These are phyloP conservation scores for Candida nanaspora DNA, from an alignment of 805 yeast genomes.

Conservation along the genomic window DNA sequence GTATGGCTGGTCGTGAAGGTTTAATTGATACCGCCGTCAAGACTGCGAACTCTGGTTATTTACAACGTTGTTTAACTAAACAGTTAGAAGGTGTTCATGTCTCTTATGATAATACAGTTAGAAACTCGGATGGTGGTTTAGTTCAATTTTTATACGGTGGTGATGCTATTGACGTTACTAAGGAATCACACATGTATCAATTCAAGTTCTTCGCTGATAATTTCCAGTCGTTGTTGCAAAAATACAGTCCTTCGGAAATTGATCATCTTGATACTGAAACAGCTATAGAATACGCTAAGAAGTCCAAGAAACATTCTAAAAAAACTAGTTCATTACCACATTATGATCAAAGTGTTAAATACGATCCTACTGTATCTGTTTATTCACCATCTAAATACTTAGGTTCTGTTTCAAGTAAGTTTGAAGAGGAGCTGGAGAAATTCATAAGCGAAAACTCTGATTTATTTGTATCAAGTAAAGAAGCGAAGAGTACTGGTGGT, in stretches of 20 bases:
- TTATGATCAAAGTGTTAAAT: slow-evolving; percentile 51
- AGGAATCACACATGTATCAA: slow-evolving; percentile 89
- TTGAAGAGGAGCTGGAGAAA: slow-evolving; percentile 71
- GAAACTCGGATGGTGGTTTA: slow-evolving; percentile 92
- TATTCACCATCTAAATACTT: slow-evolving; percentile 84
- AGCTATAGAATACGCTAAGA: slow-evolving; percentile 77
- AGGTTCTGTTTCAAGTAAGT: slow-evolving; percentile 89
- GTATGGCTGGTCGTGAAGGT: slow-evolving; percentile 99
- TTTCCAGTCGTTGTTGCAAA: slow-evolving; percentile 75
- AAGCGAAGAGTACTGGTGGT: slow-evolving; percentile 36
- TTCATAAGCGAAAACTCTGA: slow-evolving; percentile 52
- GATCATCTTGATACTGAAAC: slow-evolving; percentile 77
- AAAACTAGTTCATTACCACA: slow-evolving; percentile 61
- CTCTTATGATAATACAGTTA: slow-evolving; percentile 87
- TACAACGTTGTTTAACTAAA: slow-evolving; percentile 96
- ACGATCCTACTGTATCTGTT: slow-evolving; percentile 83
- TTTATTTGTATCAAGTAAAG: slow-evolving; percentile 49
- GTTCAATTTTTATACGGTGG: slow-evolving; percentile 97
- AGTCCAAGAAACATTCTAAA: slow-evolving; percentile 63
- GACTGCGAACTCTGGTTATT: slow-evolving; percentile 95
- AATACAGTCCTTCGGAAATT: slow-evolving; percentile 77
- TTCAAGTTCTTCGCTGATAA: slow-evolving; percentile 91
- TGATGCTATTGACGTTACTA: slow-evolving; percentile 89
- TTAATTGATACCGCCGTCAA: slow-evolving; percentile 98
- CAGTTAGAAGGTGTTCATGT: slow-evolving; percentile 96